These are phyloP conservation scores for Bonia amplexicaulis DNA, from an alignment of 176 grass and related monocot genomes.

Conservation along the genomic window DNA sequence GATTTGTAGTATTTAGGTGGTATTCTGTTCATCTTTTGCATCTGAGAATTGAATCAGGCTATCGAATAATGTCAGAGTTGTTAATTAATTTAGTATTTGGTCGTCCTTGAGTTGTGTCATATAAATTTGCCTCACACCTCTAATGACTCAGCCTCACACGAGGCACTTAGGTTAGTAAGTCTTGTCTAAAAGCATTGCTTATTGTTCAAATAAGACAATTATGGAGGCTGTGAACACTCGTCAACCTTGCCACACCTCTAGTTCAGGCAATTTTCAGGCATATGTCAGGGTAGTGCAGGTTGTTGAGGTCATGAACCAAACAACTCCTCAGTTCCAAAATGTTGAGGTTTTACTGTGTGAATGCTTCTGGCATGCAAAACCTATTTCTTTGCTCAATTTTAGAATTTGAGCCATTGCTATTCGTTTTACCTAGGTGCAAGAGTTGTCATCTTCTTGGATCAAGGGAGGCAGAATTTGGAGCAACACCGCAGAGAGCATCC, in stretches of 20 bases:
- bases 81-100: neutral
- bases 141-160: neutral
- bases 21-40: neutral
- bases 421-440: constrained; percentile 47
- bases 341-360: neutral
- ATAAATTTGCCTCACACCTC: neutral
- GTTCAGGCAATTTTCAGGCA: neutral
- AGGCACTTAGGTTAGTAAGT: neutral
- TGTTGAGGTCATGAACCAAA: neutral
- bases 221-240: neutral
- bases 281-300: neutral
- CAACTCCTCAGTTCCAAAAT: neutral
- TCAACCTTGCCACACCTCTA: neutral
- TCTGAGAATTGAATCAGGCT: neutral
- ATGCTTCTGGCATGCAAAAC: neutral
- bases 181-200: neutral
- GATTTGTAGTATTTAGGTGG: neutral
- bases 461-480: constrained; percentile 60
- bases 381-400: neutral
- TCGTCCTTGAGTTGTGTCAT: neutral
- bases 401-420: neutral
- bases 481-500: constrained; percentile 53
- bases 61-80: neutral
- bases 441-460: constrained; percentile 77
- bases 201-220: neutral